Conservation (phyloP, 202 grass and related monocot genomes). For the Carex sylvatica region DNA sequence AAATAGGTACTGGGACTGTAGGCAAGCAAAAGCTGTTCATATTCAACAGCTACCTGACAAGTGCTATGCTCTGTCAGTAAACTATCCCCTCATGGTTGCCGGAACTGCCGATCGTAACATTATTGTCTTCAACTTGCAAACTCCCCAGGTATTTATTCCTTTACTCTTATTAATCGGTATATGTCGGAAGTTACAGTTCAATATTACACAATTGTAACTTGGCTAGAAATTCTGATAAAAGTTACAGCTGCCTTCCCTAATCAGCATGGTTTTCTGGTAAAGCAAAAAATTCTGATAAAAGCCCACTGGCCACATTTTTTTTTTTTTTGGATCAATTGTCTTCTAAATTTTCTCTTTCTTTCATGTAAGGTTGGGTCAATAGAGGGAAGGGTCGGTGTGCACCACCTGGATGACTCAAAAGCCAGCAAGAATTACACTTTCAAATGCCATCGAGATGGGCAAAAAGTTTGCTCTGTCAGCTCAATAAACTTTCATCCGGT, state of each 20-base stretch:
- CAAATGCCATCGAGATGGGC: slow-evolving; percentile 84
- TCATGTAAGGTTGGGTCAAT: slow-evolving; percentile 81
- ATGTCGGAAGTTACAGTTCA: not conserved
- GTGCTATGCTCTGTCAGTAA: slow-evolving; percentile 69
- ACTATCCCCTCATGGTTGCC: slow-evolving; percentile 91
- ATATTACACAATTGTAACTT: slow-evolving; percentile 6
- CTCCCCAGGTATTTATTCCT: slow-evolving; percentile 50
- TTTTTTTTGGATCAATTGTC: not conserved
- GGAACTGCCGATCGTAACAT: slow-evolving; percentile 67
- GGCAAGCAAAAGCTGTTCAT: slow-evolving; percentile 43
- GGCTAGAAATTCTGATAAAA: no score
- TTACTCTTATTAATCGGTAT: not conserved
- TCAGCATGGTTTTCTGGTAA: slow-evolving; percentile 94
- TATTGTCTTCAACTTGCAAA: slow-evolving; percentile 76
- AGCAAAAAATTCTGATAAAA: not conserved
- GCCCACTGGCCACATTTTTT: not conserved
- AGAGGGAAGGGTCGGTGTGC: slow-evolving; percentile 79
- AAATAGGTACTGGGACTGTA: slow-evolving; percentile 21
- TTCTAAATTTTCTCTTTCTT: slow-evolving; percentile 24
- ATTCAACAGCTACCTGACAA: slow-evolving; percentile 81
- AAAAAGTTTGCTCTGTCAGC: slow-evolving; percentile 69
- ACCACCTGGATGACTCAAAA: slow-evolving; percentile 77
- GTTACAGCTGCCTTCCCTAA: no score
- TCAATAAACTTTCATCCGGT: slow-evolving; percentile 86
- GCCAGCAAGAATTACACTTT: slow-evolving; percentile 80